phyloP scores from a whole-genome alignment of 2,329 filamentous ascomycete genomes.

The Fusarium sp. region DNA sequence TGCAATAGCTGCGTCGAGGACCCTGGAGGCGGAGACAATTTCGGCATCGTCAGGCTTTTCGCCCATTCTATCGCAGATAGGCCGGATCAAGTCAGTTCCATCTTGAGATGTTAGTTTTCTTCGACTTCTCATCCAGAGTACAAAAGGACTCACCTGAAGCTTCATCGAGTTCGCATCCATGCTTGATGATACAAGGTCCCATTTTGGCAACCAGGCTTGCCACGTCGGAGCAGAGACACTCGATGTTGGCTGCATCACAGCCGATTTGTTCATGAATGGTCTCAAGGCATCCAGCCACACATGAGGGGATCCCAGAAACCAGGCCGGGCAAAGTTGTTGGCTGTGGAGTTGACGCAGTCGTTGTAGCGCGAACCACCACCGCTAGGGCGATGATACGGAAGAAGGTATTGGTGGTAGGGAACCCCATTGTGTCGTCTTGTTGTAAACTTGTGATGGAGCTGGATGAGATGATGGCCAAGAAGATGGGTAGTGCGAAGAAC shows the following conservation, averaged over 20 bases:
- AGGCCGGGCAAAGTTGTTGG: not conserved
- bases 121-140: not conserved
- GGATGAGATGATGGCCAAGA: not conserved
- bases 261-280: not conserved
- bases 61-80: not conserved
- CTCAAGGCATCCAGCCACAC: not conserved
- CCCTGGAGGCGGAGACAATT: not conserved
- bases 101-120: not conserved
- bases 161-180: not conserved
- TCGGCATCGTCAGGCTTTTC: not conserved
- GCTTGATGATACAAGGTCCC: not conserved
- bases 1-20: not conserved
- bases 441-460: not conserved
- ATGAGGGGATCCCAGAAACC: not conserved
- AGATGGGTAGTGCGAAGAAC: not conserved
- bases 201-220: not conserved
- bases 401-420: not conserved
- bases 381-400: not conserved
- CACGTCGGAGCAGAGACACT: not conserved
- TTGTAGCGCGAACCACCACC: not conserved
- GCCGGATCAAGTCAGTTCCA: not conserved
- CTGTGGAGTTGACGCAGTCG: not conserved
- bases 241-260: not conserved
- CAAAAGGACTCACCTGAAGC: not conserved
- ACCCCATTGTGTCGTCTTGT: not conserved